These are phyloP conservation scores for Schizosaccharomyces cryophilus DNA, from an alignment of 805 yeast species.

Conservation along the genomic window DNA sequence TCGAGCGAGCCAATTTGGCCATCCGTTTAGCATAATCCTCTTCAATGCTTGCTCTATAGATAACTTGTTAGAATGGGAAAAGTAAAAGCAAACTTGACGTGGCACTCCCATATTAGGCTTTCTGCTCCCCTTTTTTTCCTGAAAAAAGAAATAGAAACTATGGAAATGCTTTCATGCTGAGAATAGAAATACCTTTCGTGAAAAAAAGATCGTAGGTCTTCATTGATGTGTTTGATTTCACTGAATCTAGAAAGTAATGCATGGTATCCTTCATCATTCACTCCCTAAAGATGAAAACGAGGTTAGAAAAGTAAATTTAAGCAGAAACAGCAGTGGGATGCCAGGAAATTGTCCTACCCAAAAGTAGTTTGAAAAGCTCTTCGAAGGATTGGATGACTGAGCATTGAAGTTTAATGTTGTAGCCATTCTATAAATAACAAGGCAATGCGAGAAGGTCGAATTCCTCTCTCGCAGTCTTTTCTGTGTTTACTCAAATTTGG, in stretches of 20 bases:
- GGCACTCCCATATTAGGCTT: background rate
- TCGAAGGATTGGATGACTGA: background rate
- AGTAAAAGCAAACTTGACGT: background rate
- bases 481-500: too few species aligned
- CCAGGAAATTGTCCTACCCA: background rate
- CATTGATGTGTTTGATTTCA: slow-evolving; percentile 34
- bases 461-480: too few species aligned
- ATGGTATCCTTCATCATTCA: background rate
- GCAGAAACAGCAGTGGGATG: too few species aligned
- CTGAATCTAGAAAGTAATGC: slow-evolving; percentile 21
- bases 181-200: slow-evolving; percentile 18
- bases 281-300: background rate
- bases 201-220: slow-evolving; percentile 25
- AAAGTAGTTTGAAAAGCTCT: background rate
- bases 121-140: too few species aligned
- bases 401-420: background rate
- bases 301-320: background rate
- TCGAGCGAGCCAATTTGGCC: slow-evolving; percentile 24
- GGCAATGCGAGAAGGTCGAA: too few species aligned
- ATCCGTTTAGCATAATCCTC: slow-evolving; percentile 44
- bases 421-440: background rate
- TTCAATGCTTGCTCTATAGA: slow-evolving; percentile 31
- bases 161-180: background rate
- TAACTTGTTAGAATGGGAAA: background rate
- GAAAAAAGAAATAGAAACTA: too few species aligned